Conservation (phyloP, 2,329 filamentous ascomycete genomes). For the Hymenoscyphus infarciens region DNA sequence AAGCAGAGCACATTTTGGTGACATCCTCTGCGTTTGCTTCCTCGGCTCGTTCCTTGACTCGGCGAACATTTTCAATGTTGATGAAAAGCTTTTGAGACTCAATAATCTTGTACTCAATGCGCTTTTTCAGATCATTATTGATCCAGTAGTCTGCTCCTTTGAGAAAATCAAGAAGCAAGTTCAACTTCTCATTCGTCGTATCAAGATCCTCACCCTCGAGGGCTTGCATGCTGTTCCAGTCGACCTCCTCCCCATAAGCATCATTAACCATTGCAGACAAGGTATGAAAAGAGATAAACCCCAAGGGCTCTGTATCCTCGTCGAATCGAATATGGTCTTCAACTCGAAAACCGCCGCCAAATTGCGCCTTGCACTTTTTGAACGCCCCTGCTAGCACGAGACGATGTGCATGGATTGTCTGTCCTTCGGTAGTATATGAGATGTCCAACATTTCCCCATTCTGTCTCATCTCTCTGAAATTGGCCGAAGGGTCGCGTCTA, state of each 20-base stretch:
- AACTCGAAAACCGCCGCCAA: constrained; percentile 10
- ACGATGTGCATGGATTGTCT: constrained; percentile 21
- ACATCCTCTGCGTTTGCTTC: constrained; percentile 16
- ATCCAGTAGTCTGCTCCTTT: constrained; percentile 28
- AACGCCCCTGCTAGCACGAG: constrained; percentile 22
- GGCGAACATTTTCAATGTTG: constrained; percentile 24
- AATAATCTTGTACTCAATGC: constrained; percentile 26
- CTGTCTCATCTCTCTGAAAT: constrained; percentile 16
- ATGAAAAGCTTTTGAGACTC: constrained; percentile 19
- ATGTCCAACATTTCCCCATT: constrained; percentile 22
- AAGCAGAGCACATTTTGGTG: constrained; percentile 16
- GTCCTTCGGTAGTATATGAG: constrained; percentile 20
- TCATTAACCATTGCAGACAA: constrained; percentile 26
- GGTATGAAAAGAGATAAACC: constrained; percentile 24
- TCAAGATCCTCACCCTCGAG: constrained; percentile 16
- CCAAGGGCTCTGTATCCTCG: constrained; percentile 12
- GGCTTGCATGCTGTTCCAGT: constrained; percentile 27
- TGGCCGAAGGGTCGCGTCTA: constrained; percentile 9
- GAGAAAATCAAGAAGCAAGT: constrained; percentile 26
- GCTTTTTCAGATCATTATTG: constrained; percentile 19
- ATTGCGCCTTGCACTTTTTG: constrained; percentile 20
- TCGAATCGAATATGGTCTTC: constrained; percentile 22
- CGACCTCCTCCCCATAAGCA: constrained; percentile 25
- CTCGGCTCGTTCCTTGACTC: constrained; percentile 13
- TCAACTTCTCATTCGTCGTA: constrained; percentile 20